Base-by-base conservation (phyloP, 2,329 filamentous ascomycete species). In the Bipolaris cookei region DNA sequence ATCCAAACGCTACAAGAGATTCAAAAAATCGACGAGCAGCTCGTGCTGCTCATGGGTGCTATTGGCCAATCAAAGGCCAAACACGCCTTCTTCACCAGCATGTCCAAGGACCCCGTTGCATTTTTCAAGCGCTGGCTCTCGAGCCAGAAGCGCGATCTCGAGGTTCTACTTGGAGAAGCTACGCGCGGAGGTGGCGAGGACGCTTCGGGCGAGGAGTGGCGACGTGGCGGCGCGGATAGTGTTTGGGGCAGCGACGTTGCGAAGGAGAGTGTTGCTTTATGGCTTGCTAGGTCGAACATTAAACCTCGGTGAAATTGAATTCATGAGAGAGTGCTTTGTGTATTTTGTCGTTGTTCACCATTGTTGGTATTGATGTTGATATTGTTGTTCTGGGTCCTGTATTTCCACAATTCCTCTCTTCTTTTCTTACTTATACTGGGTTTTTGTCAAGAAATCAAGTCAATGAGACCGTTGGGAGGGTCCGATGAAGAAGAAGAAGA, bases 61-160 rank as follows among this genome's bases (percentile, higher is more conserved):
- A 85, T 97, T 42, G 84, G 88, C 25, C 88, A 92, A 65, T 91
- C 90, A 23, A 96, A 96, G 74, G 91, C 92, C 21, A 96, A 96
- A 74, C 91, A 97, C 74, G 86, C 88, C 14, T 99, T 99, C 80
- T 89, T 95, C 76, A 87, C 86, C 6, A 86, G 87, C 4, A 82
- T 98, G 62, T 86, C 88, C 57, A 86, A 89, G 62, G 92, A 97
- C 66, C 95, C 95, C 0, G 89, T 90, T 14, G 86, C 84, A 11
- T 98, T 98, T 69, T 83, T 97, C 58, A 88, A 86, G 63, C 87
- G 90, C 70, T 99, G 95, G 95, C 83, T 96, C 50, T 92, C 88
- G 69, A 94, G 90, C 14, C 95, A 99, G 80, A 92, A 92, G 78
- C 84, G 93, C 46, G 94, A 98, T 74, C 81, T 97, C 34, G 92